phyloP scores from a whole-genome alignment of 1,139 yeast species.

The Yamadazyma epiphylla region DNA sequence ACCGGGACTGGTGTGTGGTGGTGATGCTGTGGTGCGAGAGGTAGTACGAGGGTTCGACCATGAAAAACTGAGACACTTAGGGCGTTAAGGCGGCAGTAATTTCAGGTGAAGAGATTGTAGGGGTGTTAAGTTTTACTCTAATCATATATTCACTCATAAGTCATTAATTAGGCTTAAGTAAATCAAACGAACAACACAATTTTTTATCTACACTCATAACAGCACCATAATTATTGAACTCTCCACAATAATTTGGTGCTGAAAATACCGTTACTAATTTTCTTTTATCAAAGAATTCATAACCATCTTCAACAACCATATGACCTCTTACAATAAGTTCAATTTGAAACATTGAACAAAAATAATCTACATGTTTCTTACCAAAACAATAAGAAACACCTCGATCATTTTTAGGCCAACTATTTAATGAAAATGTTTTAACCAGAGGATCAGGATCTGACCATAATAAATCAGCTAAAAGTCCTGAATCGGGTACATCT shows the following conservation, averaged over 20 bases:
- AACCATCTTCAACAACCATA: constrained; percentile 93
- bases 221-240: constrained; percentile 88
- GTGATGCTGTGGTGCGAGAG: no score
- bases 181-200: constrained; percentile 77
- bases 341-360: constrained; percentile 66
- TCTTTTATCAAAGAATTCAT: constrained; percentile 77
- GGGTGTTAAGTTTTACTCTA: no score
- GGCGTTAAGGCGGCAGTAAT: no score
- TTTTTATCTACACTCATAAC: constrained; percentile 79
- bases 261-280: constrained; percentile 78
- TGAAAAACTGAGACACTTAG: no score
- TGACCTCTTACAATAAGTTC: constrained; percentile 84
- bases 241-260: constrained; percentile 92
- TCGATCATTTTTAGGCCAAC: constrained; percentile 82
- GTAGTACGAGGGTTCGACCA: no score
- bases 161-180: constrained; percentile 54
- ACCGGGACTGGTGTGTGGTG: no score
- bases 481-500: constrained; percentile 81
- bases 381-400: constrained; percentile 87
- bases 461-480: constrained; percentile 81
- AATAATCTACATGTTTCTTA: constrained; percentile 65
- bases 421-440: constrained; percentile 34
- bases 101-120: no score
- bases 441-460: constrained; percentile 76
- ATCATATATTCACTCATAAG: no score